A percentile compares a stretch with the other conserved stretches of the same genome.
Evolutionary conservation across 2,329 filamentous ascomycete genomes (phyloP).

Genomic region (Zalaria sp.): DNA sequence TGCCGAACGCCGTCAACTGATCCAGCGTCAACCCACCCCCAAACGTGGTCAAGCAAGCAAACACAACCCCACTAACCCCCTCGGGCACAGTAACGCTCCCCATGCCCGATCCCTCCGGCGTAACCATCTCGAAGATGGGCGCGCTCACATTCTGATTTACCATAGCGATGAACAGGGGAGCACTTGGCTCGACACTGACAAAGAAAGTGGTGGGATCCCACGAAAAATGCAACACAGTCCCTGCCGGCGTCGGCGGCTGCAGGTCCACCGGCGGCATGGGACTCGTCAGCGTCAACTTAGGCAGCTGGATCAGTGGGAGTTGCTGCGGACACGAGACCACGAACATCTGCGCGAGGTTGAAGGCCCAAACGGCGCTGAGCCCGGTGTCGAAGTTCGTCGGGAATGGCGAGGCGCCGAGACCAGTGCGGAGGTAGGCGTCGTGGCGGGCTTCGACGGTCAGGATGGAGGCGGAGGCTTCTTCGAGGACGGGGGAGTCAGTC

Average conservation of each 20-base stretch:
- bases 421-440: constrained; percentile 16
- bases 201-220: constrained; percentile 11
- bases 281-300: constrained; percentile 5
- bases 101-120: constrained; percentile 7
- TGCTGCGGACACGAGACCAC: constrained; percentile 13
- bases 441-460: constrained; percentile 17
- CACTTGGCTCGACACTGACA: constrained; percentile 6
- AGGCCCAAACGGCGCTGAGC: constrained; percentile 14
- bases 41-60: constrained; percentile 10
- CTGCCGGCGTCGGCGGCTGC: constrained; percentile 4
- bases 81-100: constrained; percentile 10
- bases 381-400: constrained; percentile 16
- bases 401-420: constrained; percentile 14
- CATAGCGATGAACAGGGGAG: constrained; percentile 12
- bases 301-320: constrained; percentile 6
- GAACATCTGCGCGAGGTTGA: constrained; percentile 17
- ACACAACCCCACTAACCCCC: constrained; percentile 10
- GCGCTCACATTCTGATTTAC: constrained; percentile 10
- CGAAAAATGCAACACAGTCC: constrained; percentile 8
- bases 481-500: constrained; percentile 11
- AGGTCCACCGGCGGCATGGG: too few species aligned
- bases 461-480: constrained; percentile 13
- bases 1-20: constrained; percentile 9
- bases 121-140: constrained; percentile 9
- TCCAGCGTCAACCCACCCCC: constrained; percentile 7